Base-by-base conservation (phyloP, 1,284 basidiomycete genomes). In the Ceratobasidium sp. region DNA sequence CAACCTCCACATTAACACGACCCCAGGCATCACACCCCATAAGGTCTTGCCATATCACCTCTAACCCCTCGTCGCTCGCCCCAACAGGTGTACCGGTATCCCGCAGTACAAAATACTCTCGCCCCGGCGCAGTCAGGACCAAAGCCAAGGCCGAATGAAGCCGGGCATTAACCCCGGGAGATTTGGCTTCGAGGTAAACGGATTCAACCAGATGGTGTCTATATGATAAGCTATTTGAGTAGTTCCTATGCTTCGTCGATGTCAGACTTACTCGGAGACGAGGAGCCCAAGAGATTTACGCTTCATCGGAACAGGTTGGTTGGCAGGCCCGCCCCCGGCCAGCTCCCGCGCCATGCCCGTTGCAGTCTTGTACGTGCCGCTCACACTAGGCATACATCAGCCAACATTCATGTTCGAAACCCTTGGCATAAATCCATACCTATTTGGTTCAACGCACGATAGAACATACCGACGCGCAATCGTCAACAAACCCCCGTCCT, bases 1-100 rank as follows among this genome's bases (percentile, higher is more conserved):
- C 48, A 51, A 21, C 21, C 46, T 54, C 23, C 28, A 23, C 54
- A 25, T 30, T 25, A 46, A 40, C 28, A 33, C 21, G 33, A 33
- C 62, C 62, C 62, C 62, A 53, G 12, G 48, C 62, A 53, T 66
- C 62, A 53, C 62, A 66, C 28, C 49, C 62, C 33, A 66, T n/a
- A 2, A 66, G 4, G 30, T 53, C 33, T 23, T 66, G 62, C 62
- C 62, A 66, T 38, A 66, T 21, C 40, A 11, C 23, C 30, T 66
- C 48, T 21, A 66, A 40, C 30, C 62, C 62, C 23, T 66, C 30
- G 23, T 66, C 62, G 23, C 48, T 66, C 12, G 62, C 28, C 18
- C 62, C 62, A 38, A 66, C 16, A 8, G 62, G 62, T 30, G 51
- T 53, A 6, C 62, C 62, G 3, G 62, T 66, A 40, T 66, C 62